Percentiles rank a stretch among this genome's conserved stretches.
Conservation (phyloP, 2,329 filamentous ascomycete genomes). For the Pseudogymnoascus sp. region DNA sequence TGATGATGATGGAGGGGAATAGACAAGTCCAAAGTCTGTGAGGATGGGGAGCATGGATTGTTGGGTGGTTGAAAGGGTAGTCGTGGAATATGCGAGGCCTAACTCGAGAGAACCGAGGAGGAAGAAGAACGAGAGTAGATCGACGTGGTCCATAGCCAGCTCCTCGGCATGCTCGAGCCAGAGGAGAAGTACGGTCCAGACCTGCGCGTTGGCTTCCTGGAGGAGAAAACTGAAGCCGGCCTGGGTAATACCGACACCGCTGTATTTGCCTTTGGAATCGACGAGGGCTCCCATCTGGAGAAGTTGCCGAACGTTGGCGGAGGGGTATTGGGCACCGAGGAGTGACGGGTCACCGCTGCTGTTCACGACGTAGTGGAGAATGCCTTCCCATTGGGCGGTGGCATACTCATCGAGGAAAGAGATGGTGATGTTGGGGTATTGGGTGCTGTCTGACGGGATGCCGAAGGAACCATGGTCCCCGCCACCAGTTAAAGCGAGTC, state of each 20-base stretch:
- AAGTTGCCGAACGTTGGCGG: conserved; percentile 74
- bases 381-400: conserved; percentile 86
- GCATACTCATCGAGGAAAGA: conserved; percentile 77
- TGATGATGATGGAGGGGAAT: conserved; percentile 52
- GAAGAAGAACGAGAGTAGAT: conserved; percentile 93
- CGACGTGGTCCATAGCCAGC: conserved; percentile 70
- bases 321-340: conserved; percentile 45
- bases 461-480: conserved; percentile 84
- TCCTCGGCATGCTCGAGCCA: conserved; percentile 79
- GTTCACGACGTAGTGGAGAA: conserved; percentile 89
- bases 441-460: conserved; percentile 61
- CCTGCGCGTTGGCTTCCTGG: conserved; percentile 91
- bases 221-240: conserved; percentile 90
- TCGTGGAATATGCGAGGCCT: conserved; percentile 81
- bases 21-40: conserved; percentile 86
- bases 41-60: conserved; percentile 84
- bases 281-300: conserved; percentile 76
- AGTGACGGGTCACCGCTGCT: conserved; percentile 50
- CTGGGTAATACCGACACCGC: conserved; percentile 69
- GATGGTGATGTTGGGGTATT: conserved; percentile 56
- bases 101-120: conserved; percentile 89
- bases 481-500: conserved; percentile 78
- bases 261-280: conserved; percentile 39
- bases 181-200: conserved; percentile 89
- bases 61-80: conserved; percentile 71